Evolutionary conservation across 2,329 filamentous ascomycete genomes (phyloP).

Genomic region (Colletotrichum tropicale): DNA sequence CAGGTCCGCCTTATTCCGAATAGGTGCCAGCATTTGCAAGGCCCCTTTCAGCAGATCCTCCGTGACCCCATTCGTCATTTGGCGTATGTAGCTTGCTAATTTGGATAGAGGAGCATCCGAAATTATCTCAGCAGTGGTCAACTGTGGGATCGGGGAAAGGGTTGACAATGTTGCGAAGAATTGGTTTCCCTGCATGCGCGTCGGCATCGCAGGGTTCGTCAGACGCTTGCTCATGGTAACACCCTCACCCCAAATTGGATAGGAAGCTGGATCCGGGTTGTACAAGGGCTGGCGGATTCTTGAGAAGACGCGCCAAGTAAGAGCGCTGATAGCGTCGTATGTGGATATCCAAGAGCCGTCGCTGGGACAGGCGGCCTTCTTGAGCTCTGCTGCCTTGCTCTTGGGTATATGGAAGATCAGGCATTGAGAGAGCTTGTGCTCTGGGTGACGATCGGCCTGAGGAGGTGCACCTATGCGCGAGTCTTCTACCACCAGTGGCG

Average conservation of each 20-base stretch:
- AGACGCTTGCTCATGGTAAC: conserved; percentile 43
- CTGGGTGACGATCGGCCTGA: conserved; percentile 30
- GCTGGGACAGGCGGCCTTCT: conserved; percentile 34
- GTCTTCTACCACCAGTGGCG: conserved; percentile 26
- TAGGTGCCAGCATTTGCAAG: conserved; percentile 33
- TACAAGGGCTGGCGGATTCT: conserved; percentile 37
- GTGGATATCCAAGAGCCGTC: conserved; percentile 47
- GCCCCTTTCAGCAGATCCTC: conserved; percentile 31
- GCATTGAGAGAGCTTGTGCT: conserved; percentile 26
- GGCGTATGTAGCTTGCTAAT: conserved; percentile 40
- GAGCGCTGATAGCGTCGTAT: conserved; percentile 46
- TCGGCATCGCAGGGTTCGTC: conserved; percentile 32
- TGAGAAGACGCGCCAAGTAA: conserved; percentile 43
- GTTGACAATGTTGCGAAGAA: conserved; percentile 31
- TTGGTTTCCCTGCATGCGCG: conserved; percentile 39
- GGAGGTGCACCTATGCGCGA: conserved; percentile 33
- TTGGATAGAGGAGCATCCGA: conserved; percentile 36
- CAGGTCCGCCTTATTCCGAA: conserved; percentile 39
- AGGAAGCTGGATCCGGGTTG: conserved; percentile 30
- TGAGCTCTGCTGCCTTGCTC: conserved; percentile 45
- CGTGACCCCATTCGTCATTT: conserved; percentile 37
- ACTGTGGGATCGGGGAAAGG: conserved; percentile 28
- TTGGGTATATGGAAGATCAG: conserved; percentile 47
- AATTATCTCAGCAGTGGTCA: conserved; percentile 36
- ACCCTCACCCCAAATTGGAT: conserved; percentile 37